Evolutionary conservation across 805 yeast species (phyloP), one percentile per base, ranked within the genome.

Genomic region (Wickerhamiella cacticola): DNA sequence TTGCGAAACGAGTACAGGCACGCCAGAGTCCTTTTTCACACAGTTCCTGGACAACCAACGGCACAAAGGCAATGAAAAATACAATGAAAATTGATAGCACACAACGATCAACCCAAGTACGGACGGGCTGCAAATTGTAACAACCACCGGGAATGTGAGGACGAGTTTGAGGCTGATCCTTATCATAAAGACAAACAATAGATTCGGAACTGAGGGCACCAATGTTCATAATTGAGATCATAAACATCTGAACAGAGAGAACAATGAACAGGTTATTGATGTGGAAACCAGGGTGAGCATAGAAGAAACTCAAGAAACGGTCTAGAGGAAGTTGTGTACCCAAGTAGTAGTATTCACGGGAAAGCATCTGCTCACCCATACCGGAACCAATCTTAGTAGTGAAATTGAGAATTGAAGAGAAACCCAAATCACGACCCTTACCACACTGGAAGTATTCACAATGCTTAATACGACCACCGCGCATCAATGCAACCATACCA

Each of bases 221-320:
- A 54, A 89, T 67, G 62, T 83, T 85, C 24, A 86, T 70, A 58
- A 86, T 65, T 4, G 85, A 78, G 49, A 88, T 59, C 80, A 88
- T 81, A 63, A 89, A 88, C 58, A 86, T 62, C 58, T 85, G 92
- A n/a, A 87, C 79, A 0, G 96, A 86, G 31, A 86, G 63, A 56
- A 86, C 79, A 52, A 89, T 89, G 58, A 88, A 84, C 55, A 88
- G 69, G 61, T 89, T 89, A 63, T 89, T 89, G 56, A 89, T 69
- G 64, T 89, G 97, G 68, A 89, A 89, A 5, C 97, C 97, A 9
- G 96, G 89, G 63, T 89, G 97, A 0, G 97, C 97, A 66, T 89
- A 89, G 64, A 84, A 89, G 65, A 89, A 89, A 0, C 96, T 85
- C 46, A 89, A 65, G 66, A 89, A 88, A 43, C 96, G 67, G 62